phyloP scores from a whole-genome alignment of 75 land plant genomes.

The Pseudotsuga menziesii region DNA sequence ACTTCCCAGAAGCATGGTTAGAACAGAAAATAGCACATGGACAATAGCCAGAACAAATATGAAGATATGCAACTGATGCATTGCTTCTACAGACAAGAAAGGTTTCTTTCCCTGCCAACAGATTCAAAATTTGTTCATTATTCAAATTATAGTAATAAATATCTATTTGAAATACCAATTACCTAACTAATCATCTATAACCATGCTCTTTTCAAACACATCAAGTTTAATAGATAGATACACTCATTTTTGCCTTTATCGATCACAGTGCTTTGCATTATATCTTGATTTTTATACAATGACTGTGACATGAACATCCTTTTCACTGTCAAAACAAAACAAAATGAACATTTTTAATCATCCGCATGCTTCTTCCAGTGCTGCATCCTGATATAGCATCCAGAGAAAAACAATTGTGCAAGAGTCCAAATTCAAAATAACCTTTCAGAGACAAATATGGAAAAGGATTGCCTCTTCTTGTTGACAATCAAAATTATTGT shows the following conservation, averaged over 20 bases:
- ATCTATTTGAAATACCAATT: not conserved
- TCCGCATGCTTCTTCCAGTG: not conserved
- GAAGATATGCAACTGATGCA: conserved; percentile 89
- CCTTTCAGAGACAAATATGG: not conserved
- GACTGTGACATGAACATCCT: not conserved
- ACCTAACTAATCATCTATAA: not conserved
- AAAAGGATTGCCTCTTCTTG: not conserved
- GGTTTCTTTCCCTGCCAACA: conserved; percentile 65
- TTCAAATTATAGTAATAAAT: too few species aligned
- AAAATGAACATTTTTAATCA: not conserved
- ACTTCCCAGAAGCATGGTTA: conserved; percentile 67
- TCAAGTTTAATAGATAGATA: not conserved
- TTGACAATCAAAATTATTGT: not conserved
- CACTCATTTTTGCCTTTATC: not conserved
- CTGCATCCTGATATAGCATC: not conserved
- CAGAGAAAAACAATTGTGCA: not conserved
- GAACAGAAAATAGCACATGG: conserved; percentile 68
- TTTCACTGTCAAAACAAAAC: not conserved
- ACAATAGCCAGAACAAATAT: conserved; percentile 80
- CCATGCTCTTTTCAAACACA: not conserved
- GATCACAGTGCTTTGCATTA: not conserved
- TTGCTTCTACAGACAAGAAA: conserved; percentile 55
- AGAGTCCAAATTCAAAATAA: not conserved
- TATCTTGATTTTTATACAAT: not conserved
- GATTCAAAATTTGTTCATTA: not conserved